These are phyloP conservation scores for Hypoxylon sp. DNA, from an alignment of 2,329 filamentous ascomycete genomes.

Conservation along the genomic window DNA sequence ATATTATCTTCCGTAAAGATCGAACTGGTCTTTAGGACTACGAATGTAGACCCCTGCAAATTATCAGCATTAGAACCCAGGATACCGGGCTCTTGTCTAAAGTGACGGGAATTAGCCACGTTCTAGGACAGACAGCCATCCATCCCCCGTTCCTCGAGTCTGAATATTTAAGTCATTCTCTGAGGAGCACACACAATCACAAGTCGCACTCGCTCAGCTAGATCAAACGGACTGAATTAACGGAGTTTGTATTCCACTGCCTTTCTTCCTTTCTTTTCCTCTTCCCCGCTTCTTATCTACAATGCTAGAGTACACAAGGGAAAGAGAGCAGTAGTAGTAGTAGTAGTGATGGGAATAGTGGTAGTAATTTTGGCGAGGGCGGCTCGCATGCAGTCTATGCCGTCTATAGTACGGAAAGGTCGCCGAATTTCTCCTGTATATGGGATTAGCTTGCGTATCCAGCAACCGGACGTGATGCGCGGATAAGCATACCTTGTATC, in stretches of 20 bases:
- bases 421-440: conserved; percentile 95
- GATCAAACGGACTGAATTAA: conserved; percentile 35
- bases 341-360: conserved; percentile 44
- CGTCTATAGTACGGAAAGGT: conserved; percentile 91
- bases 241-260: conserved; percentile 43
- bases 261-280: conserved; percentile 48
- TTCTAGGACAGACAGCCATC: not conserved
- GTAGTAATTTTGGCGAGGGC: conserved; percentile 38
- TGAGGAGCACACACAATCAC: conserved; percentile 24
- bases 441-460: conserved; percentile 60
- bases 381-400: conserved; percentile 63
- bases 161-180: not conserved
- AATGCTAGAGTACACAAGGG: conserved; percentile 78
- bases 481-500: conserved; percentile 87
- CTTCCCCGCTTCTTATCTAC: conserved; percentile 70
- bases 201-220: conserved; percentile 1
- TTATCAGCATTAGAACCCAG: not conserved
- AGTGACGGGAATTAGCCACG: not conserved
- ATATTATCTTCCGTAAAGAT: too few species aligned
- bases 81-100: not conserved
- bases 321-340: conserved; percentile 57
- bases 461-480: not conserved
- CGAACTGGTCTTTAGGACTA: too few species aligned
- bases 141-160: not conserved
- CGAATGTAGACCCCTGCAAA: not conserved